Evolutionary conservation across 2,329 filamentous ascomycete species (phyloP).

Genomic region (Colletotrichum endophyticum): DNA sequence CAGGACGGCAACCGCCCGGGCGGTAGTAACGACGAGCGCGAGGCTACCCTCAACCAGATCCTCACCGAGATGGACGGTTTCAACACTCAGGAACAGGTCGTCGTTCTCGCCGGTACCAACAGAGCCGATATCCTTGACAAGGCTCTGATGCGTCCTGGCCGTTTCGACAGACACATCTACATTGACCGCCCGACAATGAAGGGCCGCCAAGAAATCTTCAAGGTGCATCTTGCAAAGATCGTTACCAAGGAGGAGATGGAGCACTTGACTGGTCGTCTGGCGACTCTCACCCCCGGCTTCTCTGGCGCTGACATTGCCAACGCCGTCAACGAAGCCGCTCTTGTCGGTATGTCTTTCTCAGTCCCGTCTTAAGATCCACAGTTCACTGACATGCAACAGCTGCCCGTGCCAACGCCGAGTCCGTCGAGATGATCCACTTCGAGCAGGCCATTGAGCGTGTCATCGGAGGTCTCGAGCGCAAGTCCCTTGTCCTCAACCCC

Average conservation of each 20-base stretch:
- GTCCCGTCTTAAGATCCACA: background rate
- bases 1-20: constrained; percentile 73
- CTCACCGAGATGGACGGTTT: constrained; percentile 99
- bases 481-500: constrained; percentile 90
- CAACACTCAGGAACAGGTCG: constrained; percentile 95
- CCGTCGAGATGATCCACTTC: constrained; percentile 88
- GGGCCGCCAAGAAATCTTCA: constrained; percentile 94
- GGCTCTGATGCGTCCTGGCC: constrained; percentile 89
- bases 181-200: constrained; percentile 98
- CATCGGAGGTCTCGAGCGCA: constrained; percentile 95
- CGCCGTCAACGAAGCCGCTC: constrained; percentile 94
- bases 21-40: constrained; percentile 89
- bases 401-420: constrained; percentile 80
- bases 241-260: constrained; percentile 91
- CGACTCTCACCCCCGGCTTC: constrained; percentile 94
- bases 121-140: constrained; percentile 93
- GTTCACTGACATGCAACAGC: constrained; percentile 62
- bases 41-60: constrained; percentile 97
- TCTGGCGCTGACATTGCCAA: constrained; percentile 98
- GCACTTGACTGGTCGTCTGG: constrained; percentile 83
- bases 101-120: constrained; percentile 96
- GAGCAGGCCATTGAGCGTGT: constrained; percentile 98
- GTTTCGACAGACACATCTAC: constrained; percentile 94
- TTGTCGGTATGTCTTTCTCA: constrained; percentile 74
- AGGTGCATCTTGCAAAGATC: constrained; percentile 92